Conservation (phyloP, 441 rosid species). For the Bruguiera hainesii region DNA sequence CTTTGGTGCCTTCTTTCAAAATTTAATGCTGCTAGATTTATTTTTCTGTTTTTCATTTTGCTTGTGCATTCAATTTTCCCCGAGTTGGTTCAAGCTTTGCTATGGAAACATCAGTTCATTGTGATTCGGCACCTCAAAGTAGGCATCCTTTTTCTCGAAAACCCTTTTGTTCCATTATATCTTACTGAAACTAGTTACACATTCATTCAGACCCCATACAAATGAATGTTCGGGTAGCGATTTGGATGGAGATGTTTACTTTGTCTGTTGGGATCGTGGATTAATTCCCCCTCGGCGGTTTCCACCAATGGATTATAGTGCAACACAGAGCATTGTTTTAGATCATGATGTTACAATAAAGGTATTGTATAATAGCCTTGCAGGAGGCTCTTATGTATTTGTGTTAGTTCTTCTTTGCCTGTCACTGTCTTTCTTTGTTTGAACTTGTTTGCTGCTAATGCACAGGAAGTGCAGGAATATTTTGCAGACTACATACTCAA, state of each 20-base stretch:
- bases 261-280: constrained; percentile 69
- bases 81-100: too few relatives aligned
- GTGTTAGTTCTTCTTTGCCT: too few relatives aligned
- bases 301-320: constrained; percentile 68
- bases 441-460: neutral
- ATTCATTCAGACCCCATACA: constrained; percentile 64
- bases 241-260: constrained; percentile 79
- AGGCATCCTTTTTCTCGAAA: too few relatives aligned
- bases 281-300: constrained; percentile 42
- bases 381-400: too few relatives aligned
- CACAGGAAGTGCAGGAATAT: constrained; percentile 80
- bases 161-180: neutral
- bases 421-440: too few relatives aligned
- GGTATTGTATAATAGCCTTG: constrained; percentile 29
- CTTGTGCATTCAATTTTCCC: too few relatives aligned
- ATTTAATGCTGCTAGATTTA: neutral
- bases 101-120: too few relatives aligned
- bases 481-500: constrained; percentile 75
- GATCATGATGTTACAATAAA: constrained; percentile 64
- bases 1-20: neutral
- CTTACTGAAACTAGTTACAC: neutral
- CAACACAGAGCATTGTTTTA: constrained; percentile 41
- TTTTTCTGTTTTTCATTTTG: neutral
- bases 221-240: constrained; percentile 87
- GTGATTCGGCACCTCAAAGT: too few relatives aligned